Evolutionary conservation across 129 eudicot species (phyloP).

Genomic region (Rutidosis leptorrhynchoides): DNA sequence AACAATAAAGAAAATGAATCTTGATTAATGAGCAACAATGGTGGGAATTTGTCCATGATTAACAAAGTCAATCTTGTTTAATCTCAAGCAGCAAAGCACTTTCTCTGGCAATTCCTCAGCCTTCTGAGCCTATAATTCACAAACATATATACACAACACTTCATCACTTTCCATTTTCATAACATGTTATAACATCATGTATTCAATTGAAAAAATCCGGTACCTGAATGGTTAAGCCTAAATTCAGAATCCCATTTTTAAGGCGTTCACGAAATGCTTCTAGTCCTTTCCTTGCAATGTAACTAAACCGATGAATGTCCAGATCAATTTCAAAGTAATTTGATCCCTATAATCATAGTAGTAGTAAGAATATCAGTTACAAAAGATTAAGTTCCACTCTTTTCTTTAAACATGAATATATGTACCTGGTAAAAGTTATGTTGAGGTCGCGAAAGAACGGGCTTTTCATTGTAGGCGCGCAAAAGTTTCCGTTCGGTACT

Average conservation of each 20-base stretch:
- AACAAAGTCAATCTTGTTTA: slow-evolving; percentile 69
- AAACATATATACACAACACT: background rate
- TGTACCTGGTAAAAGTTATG: slow-evolving; percentile 78
- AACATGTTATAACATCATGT: background rate
- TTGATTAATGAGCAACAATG: slow-evolving; percentile 34
- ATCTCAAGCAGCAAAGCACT: slow-evolving; percentile 68
- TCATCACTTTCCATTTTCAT: background rate
- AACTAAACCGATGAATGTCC: slow-evolving; percentile 76
- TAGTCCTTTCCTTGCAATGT: slow-evolving; percentile 67
- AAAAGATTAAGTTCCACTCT: background rate
- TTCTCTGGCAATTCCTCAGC: slow-evolving; percentile 78
- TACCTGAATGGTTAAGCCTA: slow-evolving; percentile 74
- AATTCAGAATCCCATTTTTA: slow-evolving; percentile 53
- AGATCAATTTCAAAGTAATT: slow-evolving; percentile 71
- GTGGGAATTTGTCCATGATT: slow-evolving; percentile 63
- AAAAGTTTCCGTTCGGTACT: slow-evolving; percentile 71
- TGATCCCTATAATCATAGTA: slow-evolving; percentile 41
- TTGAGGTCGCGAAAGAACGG: slow-evolving; percentile 91
- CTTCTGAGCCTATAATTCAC: slow-evolving; percentile 53
- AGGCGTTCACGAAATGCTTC: slow-evolving; percentile 57
- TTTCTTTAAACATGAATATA: background rate
- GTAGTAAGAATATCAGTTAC: background rate
- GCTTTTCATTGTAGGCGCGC: slow-evolving; percentile 74
- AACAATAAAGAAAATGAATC: slow-evolving; percentile 13
- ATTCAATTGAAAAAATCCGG: background rate